Percentiles rank a stretch among this genome's conserved stretches.
Conservation (phyloP, 2,329 filamentous ascomycete species). For the Cryphonectria naterciae region DNA sequence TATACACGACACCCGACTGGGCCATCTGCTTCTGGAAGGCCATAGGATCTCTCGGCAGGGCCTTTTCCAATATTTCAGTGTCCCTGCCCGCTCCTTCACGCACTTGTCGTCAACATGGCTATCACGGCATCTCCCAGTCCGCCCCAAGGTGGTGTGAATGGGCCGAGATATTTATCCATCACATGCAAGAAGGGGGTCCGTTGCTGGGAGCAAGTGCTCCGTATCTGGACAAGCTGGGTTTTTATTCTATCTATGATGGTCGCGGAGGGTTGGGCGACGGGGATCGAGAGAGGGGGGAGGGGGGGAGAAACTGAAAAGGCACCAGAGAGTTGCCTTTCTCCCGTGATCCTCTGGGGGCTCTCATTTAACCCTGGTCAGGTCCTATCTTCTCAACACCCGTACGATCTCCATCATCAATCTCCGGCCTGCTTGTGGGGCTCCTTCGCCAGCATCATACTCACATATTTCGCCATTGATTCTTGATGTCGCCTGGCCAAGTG, state of each 20-base stretch:
- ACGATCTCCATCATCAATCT: slow-evolving; percentile 3
- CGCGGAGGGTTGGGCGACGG: neutral
- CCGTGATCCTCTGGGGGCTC: neutral
- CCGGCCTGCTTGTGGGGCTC: neutral
- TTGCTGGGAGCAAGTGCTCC: neutral
- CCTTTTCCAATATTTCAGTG: neutral
- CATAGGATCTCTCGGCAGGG: slow-evolving; percentile 1
- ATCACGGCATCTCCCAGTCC: neutral
- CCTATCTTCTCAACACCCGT: neutral
- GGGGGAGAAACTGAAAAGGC: neutral
- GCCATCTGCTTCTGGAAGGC: slow-evolving; percentile 15
- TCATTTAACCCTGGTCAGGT: neutral
- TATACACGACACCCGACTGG: slow-evolving; percentile 3
- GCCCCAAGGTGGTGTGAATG: neutral
- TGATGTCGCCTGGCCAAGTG: neutral
- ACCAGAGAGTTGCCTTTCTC: neutral
- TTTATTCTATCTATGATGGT: neutral
- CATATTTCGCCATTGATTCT: neutral
- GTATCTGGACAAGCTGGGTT: neutral
- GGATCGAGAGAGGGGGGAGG: too few relatives aligned
- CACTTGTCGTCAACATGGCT: neutral
- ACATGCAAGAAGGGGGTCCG: neutral
- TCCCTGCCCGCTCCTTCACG: neutral
- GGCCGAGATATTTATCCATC: neutral
- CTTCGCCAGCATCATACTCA: neutral